These are phyloP conservation scores for Diaporthe citrichinensis DNA, from an alignment of 2,329 filamentous ascomycete genomes.

Conservation along the genomic window DNA sequence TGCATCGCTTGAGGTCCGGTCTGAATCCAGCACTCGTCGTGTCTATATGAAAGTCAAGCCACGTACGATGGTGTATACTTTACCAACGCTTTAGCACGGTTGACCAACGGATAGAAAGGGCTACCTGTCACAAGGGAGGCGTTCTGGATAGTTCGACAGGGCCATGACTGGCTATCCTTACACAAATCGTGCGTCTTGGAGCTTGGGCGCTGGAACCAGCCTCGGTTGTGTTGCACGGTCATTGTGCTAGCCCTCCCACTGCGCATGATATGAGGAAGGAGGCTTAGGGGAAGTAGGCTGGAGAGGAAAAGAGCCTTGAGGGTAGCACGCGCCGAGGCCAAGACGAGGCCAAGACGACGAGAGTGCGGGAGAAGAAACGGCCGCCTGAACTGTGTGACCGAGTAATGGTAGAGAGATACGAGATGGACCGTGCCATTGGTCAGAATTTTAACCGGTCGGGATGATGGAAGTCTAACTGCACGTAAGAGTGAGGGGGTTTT, in stretches of 20 bases:
- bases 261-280: too few species aligned
- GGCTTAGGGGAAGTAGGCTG: not conserved
- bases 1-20: too few species aligned
- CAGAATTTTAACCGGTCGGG: conserved; percentile 13
- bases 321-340: not conserved
- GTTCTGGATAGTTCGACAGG: too few species aligned
- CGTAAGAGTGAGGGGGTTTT: conserved; percentile 4
- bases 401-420: conserved; percentile 10
- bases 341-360: not conserved
- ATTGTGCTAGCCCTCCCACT: not conserved
- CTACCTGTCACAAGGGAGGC: not conserved
- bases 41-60: too few species aligned
- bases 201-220: not conserved
- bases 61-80: too few species aligned
- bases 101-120: not conserved
- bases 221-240: not conserved
- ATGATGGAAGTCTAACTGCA: not conserved
- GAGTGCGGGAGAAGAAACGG: not conserved
- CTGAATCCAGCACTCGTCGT: not conserved
- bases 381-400: not conserved
- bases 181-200: not conserved
- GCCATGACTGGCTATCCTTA: not conserved
- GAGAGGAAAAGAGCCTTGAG: not conserved
- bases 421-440: conserved; percentile 10
- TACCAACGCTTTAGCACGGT: too few species aligned